Percentiles rank a stretch among this genome's conserved stretches.
phyloP scores from a whole-genome alignment of 2,329 filamentous ascomycete species.

The Coniella lustricola region DNA sequence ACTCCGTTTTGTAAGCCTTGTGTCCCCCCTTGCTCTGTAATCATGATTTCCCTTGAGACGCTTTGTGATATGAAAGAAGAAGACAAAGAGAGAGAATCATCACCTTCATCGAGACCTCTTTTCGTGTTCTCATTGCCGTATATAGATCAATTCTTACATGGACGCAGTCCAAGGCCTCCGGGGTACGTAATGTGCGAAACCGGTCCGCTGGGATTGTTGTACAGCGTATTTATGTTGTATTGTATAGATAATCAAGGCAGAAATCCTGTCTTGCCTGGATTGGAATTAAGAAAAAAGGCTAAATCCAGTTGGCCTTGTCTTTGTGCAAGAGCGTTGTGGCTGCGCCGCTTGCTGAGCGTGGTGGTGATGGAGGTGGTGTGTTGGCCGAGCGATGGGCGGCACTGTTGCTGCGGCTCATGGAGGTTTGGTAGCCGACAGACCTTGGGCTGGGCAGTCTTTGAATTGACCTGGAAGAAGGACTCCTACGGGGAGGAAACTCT shows the following conservation, averaged over 20 bases:
- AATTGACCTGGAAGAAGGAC: constrained; percentile 19
- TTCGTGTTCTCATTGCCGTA: not conserved
- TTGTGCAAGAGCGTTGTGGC: constrained; percentile 4
- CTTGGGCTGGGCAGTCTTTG: constrained; percentile 34
- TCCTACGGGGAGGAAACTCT: constrained; percentile 19
- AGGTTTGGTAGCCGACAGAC: constrained; percentile 35
- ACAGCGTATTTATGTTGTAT: not conserved
- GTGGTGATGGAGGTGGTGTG: constrained; percentile 8
- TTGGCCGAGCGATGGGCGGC: not conserved
- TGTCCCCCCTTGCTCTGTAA: no score
- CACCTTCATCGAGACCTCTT: not conserved
- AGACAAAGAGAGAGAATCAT: not conserved
- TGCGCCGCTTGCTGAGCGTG: constrained; percentile 5
- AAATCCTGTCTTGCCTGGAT: constrained; percentile 1
- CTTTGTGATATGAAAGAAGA: no score
- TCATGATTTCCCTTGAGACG: no score
- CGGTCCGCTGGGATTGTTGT: not conserved
- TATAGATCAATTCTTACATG: constrained; percentile 6
- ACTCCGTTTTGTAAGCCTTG: no score
- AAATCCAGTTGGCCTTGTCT: constrained; percentile 14
- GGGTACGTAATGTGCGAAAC: constrained; percentile 3
- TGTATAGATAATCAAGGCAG: not conserved
- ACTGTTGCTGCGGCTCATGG: constrained; percentile 10
- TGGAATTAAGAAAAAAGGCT: constrained; percentile 4
- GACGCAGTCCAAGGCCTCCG: constrained; percentile 9